A percentile compares a stretch with the other conserved stretches of the same genome.
These are phyloP conservation scores for Boletus tylopilopsis DNA, from an alignment of 768 basidiomycete genomes.

Conservation along the genomic window DNA sequence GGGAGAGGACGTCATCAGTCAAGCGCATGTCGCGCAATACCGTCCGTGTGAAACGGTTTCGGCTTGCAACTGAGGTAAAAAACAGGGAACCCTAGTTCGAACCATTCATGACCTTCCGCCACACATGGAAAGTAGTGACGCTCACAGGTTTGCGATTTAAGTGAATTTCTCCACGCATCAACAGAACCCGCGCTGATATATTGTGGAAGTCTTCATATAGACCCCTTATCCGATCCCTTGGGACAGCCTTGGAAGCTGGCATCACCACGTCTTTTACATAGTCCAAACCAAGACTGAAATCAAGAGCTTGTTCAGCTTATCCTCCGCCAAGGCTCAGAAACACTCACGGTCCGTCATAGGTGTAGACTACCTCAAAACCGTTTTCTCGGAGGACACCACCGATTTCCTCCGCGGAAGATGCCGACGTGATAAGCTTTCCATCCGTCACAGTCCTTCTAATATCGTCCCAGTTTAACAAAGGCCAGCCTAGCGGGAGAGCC, in stretches of 20 bases:
- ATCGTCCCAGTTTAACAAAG: slow-evolving; percentile 23
- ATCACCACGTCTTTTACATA: slow-evolving; percentile 36
- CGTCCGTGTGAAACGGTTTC: slow-evolving; percentile 25
- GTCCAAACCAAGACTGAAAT: slow-evolving; percentile 35
- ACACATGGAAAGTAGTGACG: neutral
- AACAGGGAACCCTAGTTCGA: slow-evolving; percentile 28
- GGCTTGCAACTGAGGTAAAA: slow-evolving; percentile 32
- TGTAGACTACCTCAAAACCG: slow-evolving; percentile 41
- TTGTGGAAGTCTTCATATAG: slow-evolving; percentile 36
- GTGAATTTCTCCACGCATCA: slow-evolving; percentile 40
- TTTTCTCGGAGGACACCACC: slow-evolving; percentile 33
- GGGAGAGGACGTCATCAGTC: slow-evolving; percentile 20
- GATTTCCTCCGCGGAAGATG: slow-evolving; percentile 27
- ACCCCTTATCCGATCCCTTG: slow-evolving; percentile 33
- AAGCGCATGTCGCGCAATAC: slow-evolving; percentile 32
- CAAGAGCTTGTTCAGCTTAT: neutral
- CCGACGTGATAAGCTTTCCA: slow-evolving; percentile 17
- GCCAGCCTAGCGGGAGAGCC: slow-evolving; percentile 6
- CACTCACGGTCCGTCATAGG: slow-evolving; percentile 41
- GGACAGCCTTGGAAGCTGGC: slow-evolving; percentile 34
- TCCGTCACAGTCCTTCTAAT: slow-evolving; percentile 21
- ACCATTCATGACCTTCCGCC: neutral
- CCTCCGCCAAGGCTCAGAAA: neutral
- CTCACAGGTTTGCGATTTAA: slow-evolving; percentile 36
- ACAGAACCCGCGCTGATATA: slow-evolving; percentile 34